A percentile compares a stretch with the other conserved stretches of the same genome.
Evolutionary conservation across 1,284 basidiomycete genomes (phyloP).

Genomic region (Athelia psychrophila): DNA sequence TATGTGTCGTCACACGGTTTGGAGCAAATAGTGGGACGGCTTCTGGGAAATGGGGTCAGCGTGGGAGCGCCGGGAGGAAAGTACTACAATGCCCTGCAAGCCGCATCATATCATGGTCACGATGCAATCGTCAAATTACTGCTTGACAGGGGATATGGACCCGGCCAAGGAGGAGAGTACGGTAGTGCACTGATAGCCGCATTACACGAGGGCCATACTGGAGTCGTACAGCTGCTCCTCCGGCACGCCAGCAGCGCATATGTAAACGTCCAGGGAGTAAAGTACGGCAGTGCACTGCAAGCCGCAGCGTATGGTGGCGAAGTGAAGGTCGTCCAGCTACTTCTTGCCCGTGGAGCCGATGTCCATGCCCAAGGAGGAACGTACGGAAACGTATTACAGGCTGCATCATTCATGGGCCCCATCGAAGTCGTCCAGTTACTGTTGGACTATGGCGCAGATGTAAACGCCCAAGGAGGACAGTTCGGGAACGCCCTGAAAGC

Average conservation of each 20-base stretch:
- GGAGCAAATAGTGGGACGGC: background rate
- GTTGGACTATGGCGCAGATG: background rate
- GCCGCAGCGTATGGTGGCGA: slow-evolving; percentile 4
- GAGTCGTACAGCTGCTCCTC: background rate
- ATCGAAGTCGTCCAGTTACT: slow-evolving; percentile 4
- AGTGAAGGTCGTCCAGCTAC: slow-evolving; percentile 1
- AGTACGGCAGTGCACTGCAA: slow-evolving; percentile 1
- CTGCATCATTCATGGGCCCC: slow-evolving; percentile 7
- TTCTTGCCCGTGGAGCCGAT: slow-evolving; percentile 7
- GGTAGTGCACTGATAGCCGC: background rate
- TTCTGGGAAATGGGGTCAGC: background rate
- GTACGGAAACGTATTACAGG: slow-evolving; percentile 2
- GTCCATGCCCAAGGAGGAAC: slow-evolving; percentile 6
- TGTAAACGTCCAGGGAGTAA: background rate
- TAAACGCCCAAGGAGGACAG: background rate
- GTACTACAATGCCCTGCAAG: background rate
- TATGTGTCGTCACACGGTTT: background rate
- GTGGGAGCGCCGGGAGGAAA: background rate
- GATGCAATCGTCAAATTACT: background rate
- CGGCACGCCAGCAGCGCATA: background rate
- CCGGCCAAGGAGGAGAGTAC: background rate
- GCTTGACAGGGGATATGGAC: background rate
- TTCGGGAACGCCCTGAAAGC: slow-evolving; percentile 9
- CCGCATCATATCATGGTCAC: background rate
- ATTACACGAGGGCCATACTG: background rate